These are phyloP conservation scores for Tricholoma matsutake DNA, from an alignment of 768 basidiomycete species.

Conservation along the genomic window DNA sequence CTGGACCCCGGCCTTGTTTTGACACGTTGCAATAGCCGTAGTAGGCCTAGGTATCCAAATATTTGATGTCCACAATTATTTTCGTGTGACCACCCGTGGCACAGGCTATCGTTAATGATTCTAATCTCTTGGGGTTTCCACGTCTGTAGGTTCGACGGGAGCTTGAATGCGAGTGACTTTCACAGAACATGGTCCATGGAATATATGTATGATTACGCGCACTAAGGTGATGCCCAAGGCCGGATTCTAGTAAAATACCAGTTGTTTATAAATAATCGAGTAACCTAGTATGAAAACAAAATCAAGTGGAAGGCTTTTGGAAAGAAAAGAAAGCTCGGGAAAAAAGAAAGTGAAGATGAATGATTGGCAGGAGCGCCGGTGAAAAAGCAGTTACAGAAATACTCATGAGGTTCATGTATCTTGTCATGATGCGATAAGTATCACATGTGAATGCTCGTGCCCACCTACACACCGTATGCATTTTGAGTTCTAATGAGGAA, in stretches of 20 bases:
- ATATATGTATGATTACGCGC: conserved; percentile 1
- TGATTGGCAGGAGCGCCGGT: conserved; percentile 15
- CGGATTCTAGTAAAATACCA: conserved; percentile 12
- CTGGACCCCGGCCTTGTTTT: too few species aligned
- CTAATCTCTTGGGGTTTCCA: background rate
- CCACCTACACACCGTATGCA: background rate
- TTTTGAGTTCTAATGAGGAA: background rate
- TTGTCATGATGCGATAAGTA: background rate
- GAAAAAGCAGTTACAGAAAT: conserved; percentile 7
- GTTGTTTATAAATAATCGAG: conserved; percentile 19
- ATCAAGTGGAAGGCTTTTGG: background rate
- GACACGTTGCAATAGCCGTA: too few species aligned
- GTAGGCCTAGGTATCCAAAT: too few species aligned
- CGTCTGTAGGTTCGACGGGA: background rate
- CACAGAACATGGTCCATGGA: background rate
- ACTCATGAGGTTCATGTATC: background rate
- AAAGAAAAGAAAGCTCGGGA: conserved; percentile 3
- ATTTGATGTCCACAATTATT: background rate
- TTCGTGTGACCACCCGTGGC: background rate
- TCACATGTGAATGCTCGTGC: conserved; percentile 10
- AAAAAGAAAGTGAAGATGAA: conserved; percentile 22
- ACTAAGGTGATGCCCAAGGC: background rate
- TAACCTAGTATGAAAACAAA: conserved; percentile 16
- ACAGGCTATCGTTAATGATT: background rate
- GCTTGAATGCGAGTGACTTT: background rate